Evolutionary conservation across 2,329 filamentous ascomycete species (phyloP).

Genomic region (Basipetospora chlamydospora): DNA sequence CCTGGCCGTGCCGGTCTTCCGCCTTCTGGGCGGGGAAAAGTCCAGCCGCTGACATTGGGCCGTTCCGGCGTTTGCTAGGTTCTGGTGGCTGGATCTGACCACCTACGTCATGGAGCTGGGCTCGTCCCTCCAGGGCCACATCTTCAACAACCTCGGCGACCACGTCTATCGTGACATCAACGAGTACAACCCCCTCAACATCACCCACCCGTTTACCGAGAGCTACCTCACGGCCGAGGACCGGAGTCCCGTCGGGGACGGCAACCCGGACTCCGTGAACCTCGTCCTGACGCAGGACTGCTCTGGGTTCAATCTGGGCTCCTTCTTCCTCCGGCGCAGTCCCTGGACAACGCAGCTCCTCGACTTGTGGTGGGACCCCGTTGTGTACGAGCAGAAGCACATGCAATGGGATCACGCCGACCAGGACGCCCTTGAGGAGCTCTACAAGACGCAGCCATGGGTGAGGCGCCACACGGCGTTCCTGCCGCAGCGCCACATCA

Average conservation of each 20-base stretch:
- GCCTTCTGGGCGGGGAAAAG: too few relatives aligned
- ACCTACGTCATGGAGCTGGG: slow-evolving; percentile 96
- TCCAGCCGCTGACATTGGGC: too few relatives aligned
- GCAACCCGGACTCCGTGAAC: slow-evolving; percentile 64
- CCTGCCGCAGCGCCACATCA: slow-evolving; percentile 80
- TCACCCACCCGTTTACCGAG: slow-evolving; percentile 65
- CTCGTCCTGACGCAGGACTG: slow-evolving; percentile 87
- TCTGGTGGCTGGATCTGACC: slow-evolving; percentile 98
- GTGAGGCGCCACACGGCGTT: slow-evolving; percentile 79
- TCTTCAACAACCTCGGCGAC: slow-evolving; percentile 66
- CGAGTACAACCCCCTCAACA: slow-evolving; percentile 86
- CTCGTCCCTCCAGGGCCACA: slow-evolving; percentile 76
- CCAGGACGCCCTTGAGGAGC: slow-evolving; percentile 84
- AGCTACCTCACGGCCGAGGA: slow-evolving; percentile 64
- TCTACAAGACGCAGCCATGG: slow-evolving; percentile 88
- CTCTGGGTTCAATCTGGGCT: slow-evolving; percentile 88
- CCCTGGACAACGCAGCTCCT: slow-evolving; percentile 82
- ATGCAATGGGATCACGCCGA: slow-evolving; percentile 99
- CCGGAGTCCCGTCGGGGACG: slow-evolving; percentile 62
- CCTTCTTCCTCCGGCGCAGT: slow-evolving; percentile 79
- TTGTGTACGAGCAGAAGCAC: slow-evolving; percentile 93
- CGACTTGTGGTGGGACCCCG: slow-evolving; percentile 97
- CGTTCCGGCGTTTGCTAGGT: too few relatives aligned
- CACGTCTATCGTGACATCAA: slow-evolving; percentile 92
- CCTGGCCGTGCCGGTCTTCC: too few relatives aligned